phyloP scores from a whole-genome alignment of 768 basidiomycete species.

The Lentinus brumalis region DNA sequence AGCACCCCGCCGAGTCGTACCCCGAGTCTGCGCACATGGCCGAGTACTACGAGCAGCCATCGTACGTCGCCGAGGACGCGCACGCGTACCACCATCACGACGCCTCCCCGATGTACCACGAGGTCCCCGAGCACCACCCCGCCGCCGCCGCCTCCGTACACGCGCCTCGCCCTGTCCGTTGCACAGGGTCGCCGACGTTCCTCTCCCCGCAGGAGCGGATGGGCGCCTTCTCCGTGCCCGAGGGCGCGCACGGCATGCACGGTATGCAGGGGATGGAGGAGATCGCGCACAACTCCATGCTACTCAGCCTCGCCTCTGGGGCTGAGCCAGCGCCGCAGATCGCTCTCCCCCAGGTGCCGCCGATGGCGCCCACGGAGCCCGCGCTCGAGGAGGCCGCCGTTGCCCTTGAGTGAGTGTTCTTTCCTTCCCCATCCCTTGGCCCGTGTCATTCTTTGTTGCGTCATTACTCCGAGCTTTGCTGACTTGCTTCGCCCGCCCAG shows the following conservation, averaged over 20 bases:
- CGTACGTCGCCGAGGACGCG: slow-evolving; percentile 8
- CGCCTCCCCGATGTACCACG: slow-evolving; percentile 1
- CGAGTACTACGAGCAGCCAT: slow-evolving; percentile 14
- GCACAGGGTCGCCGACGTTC: slow-evolving; percentile 19
- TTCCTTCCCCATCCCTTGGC: background rate
- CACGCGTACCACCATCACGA: slow-evolving; percentile 3
- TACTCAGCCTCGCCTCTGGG: slow-evolving; percentile 1
- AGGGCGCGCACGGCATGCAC: slow-evolving; percentile 5
- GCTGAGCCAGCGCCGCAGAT: slow-evolving; percentile 14
- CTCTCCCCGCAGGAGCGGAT: slow-evolving; percentile 9
- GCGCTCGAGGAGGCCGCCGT: slow-evolving; percentile 6
- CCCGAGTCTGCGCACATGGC: background rate
- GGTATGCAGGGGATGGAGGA: background rate
- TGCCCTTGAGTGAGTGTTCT: slow-evolving; percentile 8
- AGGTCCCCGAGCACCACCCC: background rate
- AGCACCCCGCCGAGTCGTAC: background rate
- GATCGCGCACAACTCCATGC: slow-evolving; percentile 10
- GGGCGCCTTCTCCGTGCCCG: background rate
- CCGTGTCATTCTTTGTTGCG: background rate
- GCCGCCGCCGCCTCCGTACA: slow-evolving; percentile 10
- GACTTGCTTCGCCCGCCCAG: slow-evolving; percentile 2
- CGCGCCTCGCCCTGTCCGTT: slow-evolving; percentile 19
- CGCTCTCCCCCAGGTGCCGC: slow-evolving; percentile 18
- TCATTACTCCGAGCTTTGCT: background rate
- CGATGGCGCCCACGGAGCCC: slow-evolving; percentile 7